Evolutionary conservation across 495 filamentous ascomycete genomes (phyloP), one percentile per base, ranked within the genome.

Genomic region (Hypoxylon crocopeplum): DNA sequence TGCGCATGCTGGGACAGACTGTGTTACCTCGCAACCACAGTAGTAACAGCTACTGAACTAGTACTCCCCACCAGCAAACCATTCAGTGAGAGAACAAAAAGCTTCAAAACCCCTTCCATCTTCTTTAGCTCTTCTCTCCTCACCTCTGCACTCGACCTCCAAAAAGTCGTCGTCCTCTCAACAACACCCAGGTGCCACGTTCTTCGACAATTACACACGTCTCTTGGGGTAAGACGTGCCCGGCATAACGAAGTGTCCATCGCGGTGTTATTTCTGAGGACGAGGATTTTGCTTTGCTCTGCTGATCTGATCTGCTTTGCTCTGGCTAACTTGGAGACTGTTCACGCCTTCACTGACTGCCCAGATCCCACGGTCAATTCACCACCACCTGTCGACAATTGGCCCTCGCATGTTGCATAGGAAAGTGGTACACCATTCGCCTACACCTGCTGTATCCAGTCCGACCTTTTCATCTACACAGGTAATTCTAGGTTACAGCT

Each of bases 31-130:
- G 45, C 61, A 58, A 63, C 61, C 42, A 47, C 17, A 13, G 30
- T 54, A 36, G 45, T 57, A n/a, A n/a, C n/a, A n/a, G n/a, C n/a
- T n/a, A n/a, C n/a, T 7, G 50, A 51, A 59, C 51, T 47, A 33
- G 38, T 11, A 24, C 12, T 27, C 60, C 40, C 49, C 54, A 59
- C 32, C 44, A 38, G 54, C 54, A 59, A 54, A 58, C 45, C 48
- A 7, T 48, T 48, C 48, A 53, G 59, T 53, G 44, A 40, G 40
- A 53, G 61, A 64, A 64, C 61, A 64, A 64, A 64, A 64, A 64
- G 49, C 61, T 50, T 64, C 61, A 56, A 59, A 58, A 56, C 55
- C 61, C 60, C 55, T 55, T 54, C 61, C 44, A 15, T 20, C 32
- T 40, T 47, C 27, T 41, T 64, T 19, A 48, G 22, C 15, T 51